Conservation (phyloP, 352 stramenopile genomes). For the Globisporangium emineosum region DNA sequence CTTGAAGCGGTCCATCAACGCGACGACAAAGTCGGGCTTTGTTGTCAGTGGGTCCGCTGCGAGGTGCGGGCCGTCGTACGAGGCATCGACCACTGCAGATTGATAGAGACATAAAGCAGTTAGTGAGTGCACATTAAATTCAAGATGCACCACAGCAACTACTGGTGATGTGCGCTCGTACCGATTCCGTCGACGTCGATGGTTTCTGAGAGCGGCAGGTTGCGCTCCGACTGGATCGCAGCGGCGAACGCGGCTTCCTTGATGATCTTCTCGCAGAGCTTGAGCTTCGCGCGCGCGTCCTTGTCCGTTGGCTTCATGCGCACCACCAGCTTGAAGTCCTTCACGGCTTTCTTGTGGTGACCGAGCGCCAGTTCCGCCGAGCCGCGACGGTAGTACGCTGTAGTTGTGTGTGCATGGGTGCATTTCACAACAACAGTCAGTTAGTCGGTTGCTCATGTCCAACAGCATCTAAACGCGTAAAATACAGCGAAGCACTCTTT, state of each 20-base stretch:
- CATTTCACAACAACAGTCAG: not conserved
- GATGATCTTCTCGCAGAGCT: conserved; percentile 96
- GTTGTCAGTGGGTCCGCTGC: conserved; percentile 49
- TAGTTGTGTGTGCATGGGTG: not conserved
- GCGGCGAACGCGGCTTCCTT: conserved; percentile 95
- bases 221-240: conserved; percentile 96
- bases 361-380: conserved; percentile 96
- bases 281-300: conserved; percentile 92
- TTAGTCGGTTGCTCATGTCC: not conserved
- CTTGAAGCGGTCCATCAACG: conserved; percentile 95
- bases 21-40: conserved; percentile 86
- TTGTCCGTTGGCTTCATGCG: conserved; percentile 95
- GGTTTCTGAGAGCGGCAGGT: conserved; percentile 89
- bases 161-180: conserved; percentile 16
- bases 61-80: conserved; percentile 78
- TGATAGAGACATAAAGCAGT: not conserved
- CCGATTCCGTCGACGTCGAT: conserved; percentile 87
- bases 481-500: not conserved
- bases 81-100: conserved; percentile 62
- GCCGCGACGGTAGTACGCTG: conserved; percentile 96
- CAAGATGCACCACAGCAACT: not conserved
- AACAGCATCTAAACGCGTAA: not conserved
- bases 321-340: conserved; percentile 96
- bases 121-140: not conserved
- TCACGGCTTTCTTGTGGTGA: conserved; percentile 96